Evolutionary conservation across 2,329 filamentous ascomycete genomes (phyloP).

Genomic region (Thelonectria blattea): DNA sequence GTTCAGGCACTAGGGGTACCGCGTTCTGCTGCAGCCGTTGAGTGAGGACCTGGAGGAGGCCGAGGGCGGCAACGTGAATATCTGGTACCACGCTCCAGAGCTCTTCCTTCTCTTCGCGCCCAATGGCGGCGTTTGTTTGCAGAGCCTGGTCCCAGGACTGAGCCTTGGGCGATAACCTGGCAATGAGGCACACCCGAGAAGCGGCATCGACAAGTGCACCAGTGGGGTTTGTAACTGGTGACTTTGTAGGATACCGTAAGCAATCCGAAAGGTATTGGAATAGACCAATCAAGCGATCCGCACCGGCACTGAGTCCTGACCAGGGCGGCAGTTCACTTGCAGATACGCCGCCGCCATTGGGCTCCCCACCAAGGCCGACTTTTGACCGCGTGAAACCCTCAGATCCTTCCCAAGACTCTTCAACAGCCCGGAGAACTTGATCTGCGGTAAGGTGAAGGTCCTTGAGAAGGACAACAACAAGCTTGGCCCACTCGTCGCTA

Average conservation of each 20-base stretch:
- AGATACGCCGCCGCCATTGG: constrained; percentile 53
- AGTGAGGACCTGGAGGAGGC: constrained; percentile 63
- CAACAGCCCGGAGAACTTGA: constrained; percentile 76
- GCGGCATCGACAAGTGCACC: constrained; percentile 72
- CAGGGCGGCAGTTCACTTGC: constrained; percentile 68
- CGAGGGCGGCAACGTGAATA: constrained; percentile 75
- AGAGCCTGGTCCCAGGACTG: constrained; percentile 56
- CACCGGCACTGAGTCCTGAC: constrained; percentile 76
- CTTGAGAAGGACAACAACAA: constrained; percentile 65
- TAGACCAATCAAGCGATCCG: constrained; percentile 70
- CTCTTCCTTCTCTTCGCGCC: constrained; percentile 80
- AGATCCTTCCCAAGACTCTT: constrained; percentile 81
- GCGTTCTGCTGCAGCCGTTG: constrained; percentile 63
- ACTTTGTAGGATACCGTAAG: constrained; percentile 68
- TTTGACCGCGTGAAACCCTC: constrained; percentile 54
- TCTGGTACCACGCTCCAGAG: constrained; percentile 76
- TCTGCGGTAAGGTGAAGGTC: constrained; percentile 75
- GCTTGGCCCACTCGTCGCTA: constrained; percentile 78
- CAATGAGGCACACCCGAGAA: constrained; percentile 72
- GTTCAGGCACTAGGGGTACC: constrained; percentile 64
- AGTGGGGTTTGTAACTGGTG: constrained; percentile 70
- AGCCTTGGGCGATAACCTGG: constrained; percentile 55
- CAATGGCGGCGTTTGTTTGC: constrained; percentile 74
- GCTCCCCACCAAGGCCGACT: constrained; percentile 54
- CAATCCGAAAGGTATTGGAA: constrained; percentile 69